Percentiles rank a stretch among this genome's conserved stretches.
phyloP scores from a whole-genome alignment of 2,329 filamentous ascomycete genomes.

The Cladosporium sp. region DNA sequence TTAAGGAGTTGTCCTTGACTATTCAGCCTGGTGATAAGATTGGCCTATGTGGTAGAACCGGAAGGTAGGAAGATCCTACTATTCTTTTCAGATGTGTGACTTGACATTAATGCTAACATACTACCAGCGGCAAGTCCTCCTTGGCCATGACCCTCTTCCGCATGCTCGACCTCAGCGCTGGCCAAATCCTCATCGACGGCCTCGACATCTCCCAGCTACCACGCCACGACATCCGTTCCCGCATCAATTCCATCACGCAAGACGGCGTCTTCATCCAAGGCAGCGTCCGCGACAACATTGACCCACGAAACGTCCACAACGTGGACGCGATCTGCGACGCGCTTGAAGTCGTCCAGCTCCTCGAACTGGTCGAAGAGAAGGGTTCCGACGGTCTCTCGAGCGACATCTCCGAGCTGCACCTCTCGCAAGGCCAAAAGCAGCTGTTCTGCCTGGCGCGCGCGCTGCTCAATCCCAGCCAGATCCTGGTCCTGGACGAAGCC shows the following conservation, averaged over 20 bases:
- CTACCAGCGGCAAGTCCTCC: slow-evolving; percentile 52
- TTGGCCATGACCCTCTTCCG: slow-evolving; percentile 51
- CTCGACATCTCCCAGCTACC: slow-evolving; percentile 49
- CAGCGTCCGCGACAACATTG: slow-evolving; percentile 51
- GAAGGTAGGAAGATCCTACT: no score
- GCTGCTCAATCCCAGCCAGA: slow-evolving; percentile 42
- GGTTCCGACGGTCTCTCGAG: slow-evolving; percentile 45
- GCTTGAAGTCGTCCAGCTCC: slow-evolving; percentile 49
- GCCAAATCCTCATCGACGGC: slow-evolving; percentile 50
- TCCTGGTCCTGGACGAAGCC: slow-evolving; percentile 43
- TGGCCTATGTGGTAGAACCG: slow-evolving; percentile 56
- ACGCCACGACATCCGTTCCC: slow-evolving; percentile 47
- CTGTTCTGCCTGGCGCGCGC: slow-evolving; percentile 52
- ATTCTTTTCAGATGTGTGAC: no score
- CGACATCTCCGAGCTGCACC: slow-evolving; percentile 35
- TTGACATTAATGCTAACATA: no score
- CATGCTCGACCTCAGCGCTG: slow-evolving; percentile 48
- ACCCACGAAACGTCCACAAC: slow-evolving; percentile 41
- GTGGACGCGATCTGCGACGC: slow-evolving; percentile 45
- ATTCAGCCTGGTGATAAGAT: slow-evolving; percentile 52
- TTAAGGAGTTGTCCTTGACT: slow-evolving; percentile 49
- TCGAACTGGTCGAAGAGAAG: slow-evolving; percentile 21
- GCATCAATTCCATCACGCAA: slow-evolving; percentile 52
- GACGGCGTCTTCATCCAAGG: slow-evolving; percentile 53
- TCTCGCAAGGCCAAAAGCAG: slow-evolving; percentile 53